Percentiles rank a stretch among this genome's conserved stretches.
phyloP scores from a whole-genome alignment of 176 grass and related monocot species.

The Carex scoparia region DNA sequence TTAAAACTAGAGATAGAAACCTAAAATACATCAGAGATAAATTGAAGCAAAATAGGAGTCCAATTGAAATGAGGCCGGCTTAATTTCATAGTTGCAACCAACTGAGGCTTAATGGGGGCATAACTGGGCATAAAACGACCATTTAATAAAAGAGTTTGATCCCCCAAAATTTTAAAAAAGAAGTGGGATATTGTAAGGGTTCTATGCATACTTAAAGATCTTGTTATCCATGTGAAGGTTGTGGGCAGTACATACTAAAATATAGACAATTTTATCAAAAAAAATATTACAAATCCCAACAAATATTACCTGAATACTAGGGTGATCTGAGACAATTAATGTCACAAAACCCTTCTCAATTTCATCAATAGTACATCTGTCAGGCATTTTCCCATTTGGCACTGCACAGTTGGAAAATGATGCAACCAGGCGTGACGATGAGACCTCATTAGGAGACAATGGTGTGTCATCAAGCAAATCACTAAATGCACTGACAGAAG shows the following conservation, averaged over 20 bases:
- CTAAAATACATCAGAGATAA: background rate
- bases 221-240: background rate
- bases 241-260: background rate
- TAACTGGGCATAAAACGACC: background rate
- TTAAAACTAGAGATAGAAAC: background rate
- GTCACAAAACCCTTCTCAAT: slow-evolving; percentile 61
- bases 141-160: background rate
- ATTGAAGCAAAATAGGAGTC: background rate
- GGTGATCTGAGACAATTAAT: slow-evolving; percentile 56
- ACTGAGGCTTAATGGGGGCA: background rate
- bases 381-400: slow-evolving; percentile 29
- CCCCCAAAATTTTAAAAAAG: background rate
- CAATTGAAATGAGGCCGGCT: background rate
- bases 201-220: background rate
- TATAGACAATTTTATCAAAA: background rate
- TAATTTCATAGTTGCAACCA: background rate
- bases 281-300: background rate
- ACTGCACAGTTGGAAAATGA: slow-evolving; percentile 35
- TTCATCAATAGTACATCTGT: slow-evolving; percentile 37
- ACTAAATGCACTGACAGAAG: slow-evolving; percentile 51
- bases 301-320: slow-evolving; percentile 53
- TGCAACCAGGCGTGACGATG: slow-evolving; percentile 57
- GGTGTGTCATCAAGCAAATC: slow-evolving; percentile 75
- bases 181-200: background rate
- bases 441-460: slow-evolving; percentile 47